These are phyloP conservation scores for Metarhizium brunneum DNA, from an alignment of 2,329 filamentous ascomycete genomes.

Conservation along the genomic window DNA sequence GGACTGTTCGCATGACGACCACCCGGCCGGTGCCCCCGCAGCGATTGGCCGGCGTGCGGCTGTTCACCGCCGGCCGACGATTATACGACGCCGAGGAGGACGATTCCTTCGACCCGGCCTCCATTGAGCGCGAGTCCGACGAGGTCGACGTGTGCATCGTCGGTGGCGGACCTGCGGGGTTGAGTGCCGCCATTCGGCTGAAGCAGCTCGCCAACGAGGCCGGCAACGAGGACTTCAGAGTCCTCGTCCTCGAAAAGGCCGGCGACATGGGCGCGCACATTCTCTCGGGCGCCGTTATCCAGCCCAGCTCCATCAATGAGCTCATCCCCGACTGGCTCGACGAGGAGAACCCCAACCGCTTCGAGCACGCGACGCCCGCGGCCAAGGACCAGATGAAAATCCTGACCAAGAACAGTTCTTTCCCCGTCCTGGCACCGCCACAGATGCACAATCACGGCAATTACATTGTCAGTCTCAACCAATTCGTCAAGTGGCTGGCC, in stretches of 20 bases:
- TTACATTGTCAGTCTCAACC: constrained; percentile 92
- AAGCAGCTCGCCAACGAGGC: constrained; percentile 94
- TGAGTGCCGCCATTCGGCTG: constrained; percentile 85
- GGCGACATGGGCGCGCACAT: constrained; percentile 93
- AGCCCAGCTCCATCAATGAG: constrained; percentile 81
- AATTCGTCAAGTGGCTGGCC: constrained; percentile 91
- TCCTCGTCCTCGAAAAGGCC: constrained; percentile 88
- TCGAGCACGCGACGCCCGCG: constrained; percentile 79
- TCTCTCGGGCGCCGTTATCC: constrained; percentile 88
- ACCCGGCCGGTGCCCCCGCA: constrained; percentile 11
- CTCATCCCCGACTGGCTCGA: constrained; percentile 89
- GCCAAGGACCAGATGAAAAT: constrained; percentile 86
- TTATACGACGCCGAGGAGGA: constrained; percentile 19
- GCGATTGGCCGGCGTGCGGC: constrained; percentile 16
- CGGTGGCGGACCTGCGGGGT: constrained; percentile 87
- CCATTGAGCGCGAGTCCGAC: constrained; percentile 79
- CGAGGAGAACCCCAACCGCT: constrained; percentile 79
- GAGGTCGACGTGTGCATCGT: constrained; percentile 96
- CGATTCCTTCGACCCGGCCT: constrained; percentile 55
- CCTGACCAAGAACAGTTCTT: constrained; percentile 68
- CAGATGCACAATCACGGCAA: constrained; percentile 99
- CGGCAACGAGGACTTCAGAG: constrained; percentile 91
- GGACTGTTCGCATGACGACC: constrained; percentile 9
- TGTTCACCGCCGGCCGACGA: constrained; percentile 27
- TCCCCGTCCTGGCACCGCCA: constrained; percentile 79